Percentiles rank a stretch among this genome's conserved stretches.
These are phyloP conservation scores for Closterium sp. DNA, from an alignment of 139 green algal species.

Conservation along the genomic window DNA sequence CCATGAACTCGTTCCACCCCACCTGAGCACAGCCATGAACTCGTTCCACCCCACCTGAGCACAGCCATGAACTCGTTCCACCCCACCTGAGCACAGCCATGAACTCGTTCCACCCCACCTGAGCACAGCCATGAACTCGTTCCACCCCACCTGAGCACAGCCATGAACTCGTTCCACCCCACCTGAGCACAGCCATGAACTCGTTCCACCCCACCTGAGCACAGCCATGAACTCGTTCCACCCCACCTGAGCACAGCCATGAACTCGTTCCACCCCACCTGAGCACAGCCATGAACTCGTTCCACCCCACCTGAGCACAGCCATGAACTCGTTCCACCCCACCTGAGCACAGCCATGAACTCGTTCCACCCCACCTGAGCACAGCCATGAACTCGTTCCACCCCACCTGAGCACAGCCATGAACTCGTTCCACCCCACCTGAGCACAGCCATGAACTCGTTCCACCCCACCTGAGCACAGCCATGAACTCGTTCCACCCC, in stretches of 20 bases:
- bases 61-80: constrained; percentile 79
- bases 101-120: constrained; percentile 89
- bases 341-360: constrained; percentile 60
- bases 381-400: constrained; percentile 79
- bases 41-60: constrained; percentile 86
- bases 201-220: constrained; percentile 86
- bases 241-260: constrained; percentile 64
- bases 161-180: constrained; percentile 84
- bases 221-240: constrained; percentile 79
- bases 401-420: constrained; percentile 64
- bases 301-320: constrained; percentile 74
- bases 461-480: constrained; percentile 74
- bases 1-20: constrained; percentile 84
- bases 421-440: constrained; percentile 89
- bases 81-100: constrained; percentile 64
- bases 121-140: constrained; percentile 69
- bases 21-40: constrained; percentile 60
- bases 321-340: constrained; percentile 84
- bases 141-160: constrained; percentile 74
- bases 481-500: constrained; percentile 84
- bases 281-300: constrained; percentile 69
- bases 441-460: constrained; percentile 69
- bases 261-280: constrained; percentile 89
- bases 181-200: constrained; percentile 60
- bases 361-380: constrained; percentile 86